A percentile compares a stretch with the other conserved stretches of the same genome.
Evolutionary conservation across 768 basidiomycete genomes (phyloP).

Genomic region (Lyophyllum decastes): DNA sequence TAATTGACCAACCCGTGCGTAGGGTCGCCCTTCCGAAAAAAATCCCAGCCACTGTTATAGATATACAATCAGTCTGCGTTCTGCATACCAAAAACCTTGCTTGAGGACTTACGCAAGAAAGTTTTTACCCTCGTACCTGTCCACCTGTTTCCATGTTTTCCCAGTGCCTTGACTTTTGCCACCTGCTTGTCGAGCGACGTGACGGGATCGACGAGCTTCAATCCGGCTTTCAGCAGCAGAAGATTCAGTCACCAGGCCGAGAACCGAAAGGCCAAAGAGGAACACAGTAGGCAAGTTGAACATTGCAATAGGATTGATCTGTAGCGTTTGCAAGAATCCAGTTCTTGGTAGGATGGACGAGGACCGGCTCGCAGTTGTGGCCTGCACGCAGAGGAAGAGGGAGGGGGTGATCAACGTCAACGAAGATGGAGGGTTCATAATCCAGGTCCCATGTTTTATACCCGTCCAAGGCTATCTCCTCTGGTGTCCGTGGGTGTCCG

Average conservation of each 20-base stretch:
- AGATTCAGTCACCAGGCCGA: not conserved
- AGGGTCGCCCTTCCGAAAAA: constrained; percentile 63
- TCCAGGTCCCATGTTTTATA: not conserved
- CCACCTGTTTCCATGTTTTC: constrained; percentile 29
- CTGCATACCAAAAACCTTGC: too few relatives aligned
- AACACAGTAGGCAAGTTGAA: constrained; percentile 1
- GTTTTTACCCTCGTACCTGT: constrained; percentile 45
- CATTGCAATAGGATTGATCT: not conserved
- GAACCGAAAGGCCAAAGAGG: constrained; percentile 1
- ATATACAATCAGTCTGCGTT: not conserved
- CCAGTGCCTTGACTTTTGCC: not conserved
- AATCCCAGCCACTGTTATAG: constrained; percentile 60
- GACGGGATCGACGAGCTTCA: constrained; percentile 5
- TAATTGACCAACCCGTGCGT: constrained; percentile 74
- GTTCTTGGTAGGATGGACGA: constrained; percentile 13
- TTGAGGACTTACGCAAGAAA: constrained; percentile 55
- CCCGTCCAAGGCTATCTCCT: not conserved
- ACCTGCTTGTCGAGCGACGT: not conserved
- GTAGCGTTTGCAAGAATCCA: constrained; percentile 10
- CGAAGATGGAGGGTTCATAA: constrained; percentile 6
- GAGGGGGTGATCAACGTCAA: constrained; percentile 12
- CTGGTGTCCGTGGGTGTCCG: not conserved
- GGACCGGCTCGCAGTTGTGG: constrained; percentile 14
- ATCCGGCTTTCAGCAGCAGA: constrained; percentile 5
- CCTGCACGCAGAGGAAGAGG: constrained; percentile 11